Evolutionary conservation across 1,139 yeast species (phyloP).

Genomic region (Suhomyces terraborum): DNA sequence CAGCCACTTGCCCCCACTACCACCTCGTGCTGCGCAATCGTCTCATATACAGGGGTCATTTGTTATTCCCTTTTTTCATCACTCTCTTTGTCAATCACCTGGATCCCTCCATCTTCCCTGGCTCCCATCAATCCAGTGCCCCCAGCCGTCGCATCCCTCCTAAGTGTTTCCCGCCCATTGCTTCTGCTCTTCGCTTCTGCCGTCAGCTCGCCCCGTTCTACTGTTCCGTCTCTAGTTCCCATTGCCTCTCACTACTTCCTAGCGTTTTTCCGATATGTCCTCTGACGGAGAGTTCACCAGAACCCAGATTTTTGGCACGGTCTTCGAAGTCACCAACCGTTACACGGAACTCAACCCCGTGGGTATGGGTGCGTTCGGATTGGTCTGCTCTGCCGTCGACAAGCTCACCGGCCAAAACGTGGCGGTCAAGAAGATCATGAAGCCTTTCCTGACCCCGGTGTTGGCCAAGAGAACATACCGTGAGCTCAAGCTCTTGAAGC

Average conservation of each 20-base stretch:
- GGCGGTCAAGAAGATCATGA: slow-evolving; percentile 96
- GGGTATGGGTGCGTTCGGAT: slow-evolving; percentile 99
- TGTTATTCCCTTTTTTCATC: slow-evolving; percentile 10
- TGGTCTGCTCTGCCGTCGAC: slow-evolving; percentile 95
- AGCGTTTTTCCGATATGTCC: slow-evolving; percentile 20
- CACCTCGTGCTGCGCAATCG: slow-evolving; percentile 3
- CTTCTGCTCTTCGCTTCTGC: too few relatives aligned
- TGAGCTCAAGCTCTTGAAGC: slow-evolving; percentile 90
- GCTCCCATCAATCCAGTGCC: not conserved
- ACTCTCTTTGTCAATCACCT: slow-evolving; percentile 2
- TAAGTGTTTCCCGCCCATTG: too few relatives aligned
- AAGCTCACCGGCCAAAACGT: slow-evolving; percentile 89
- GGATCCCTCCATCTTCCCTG: not conserved
- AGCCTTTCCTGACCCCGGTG: slow-evolving; percentile 93
- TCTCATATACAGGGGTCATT: slow-evolving; percentile 10
- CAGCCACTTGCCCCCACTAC: not conserved
- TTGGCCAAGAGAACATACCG: slow-evolving; percentile 95
- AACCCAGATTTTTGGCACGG: slow-evolving; percentile 79
- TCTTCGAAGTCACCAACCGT: slow-evolving; percentile 88
- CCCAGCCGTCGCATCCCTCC: not conserved
- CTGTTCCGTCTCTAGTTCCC: too few relatives aligned
- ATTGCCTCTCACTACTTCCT: too few relatives aligned
- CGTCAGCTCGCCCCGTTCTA: too few relatives aligned
- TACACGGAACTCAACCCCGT: slow-evolving; percentile 94
- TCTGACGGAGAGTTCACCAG: slow-evolving; percentile 36